phyloP scores from a whole-genome alignment of 805 yeast species.

The Candida sphagnicola region DNA sequence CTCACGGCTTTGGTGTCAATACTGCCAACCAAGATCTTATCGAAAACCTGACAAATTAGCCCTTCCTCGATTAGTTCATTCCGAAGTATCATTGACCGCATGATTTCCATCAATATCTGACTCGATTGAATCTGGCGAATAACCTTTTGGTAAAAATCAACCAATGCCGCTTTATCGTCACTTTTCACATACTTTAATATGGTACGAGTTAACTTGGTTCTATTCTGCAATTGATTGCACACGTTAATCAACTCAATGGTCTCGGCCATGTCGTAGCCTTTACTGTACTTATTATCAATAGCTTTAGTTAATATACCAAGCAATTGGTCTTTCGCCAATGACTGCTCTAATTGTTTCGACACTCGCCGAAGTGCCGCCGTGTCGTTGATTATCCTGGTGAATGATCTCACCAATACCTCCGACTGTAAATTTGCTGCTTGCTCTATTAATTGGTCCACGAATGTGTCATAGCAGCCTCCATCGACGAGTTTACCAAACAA shows the following conservation, averaged over 20 bases:
- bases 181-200: constrained; percentile 1
- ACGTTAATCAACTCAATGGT: background rate
- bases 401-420: background rate
- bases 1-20: constrained; percentile 1
- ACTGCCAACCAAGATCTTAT: background rate
- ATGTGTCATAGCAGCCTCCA: constrained; percentile 3
- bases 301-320: background rate
- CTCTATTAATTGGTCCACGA: constrained; percentile 6
- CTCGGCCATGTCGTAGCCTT: background rate
- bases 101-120: constrained; percentile 7
- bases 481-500: constrained; percentile 5
- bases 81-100: constrained; percentile 5
- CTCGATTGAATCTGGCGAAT: background rate
- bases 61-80: constrained; percentile 1
- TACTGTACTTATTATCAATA: background rate
- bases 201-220: background rate
- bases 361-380: background rate
- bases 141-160: background rate
- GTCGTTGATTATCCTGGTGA: constrained; percentile 7
- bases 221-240: background rate
- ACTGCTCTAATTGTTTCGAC: background rate
- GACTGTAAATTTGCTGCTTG: background rate
- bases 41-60: constrained; percentile 3
- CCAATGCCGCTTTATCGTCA: constrained; percentile 1
- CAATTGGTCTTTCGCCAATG: background rate